Percentiles rank a stretch among this genome's conserved stretches.
These are phyloP conservation scores for Coleophoma crateriformis DNA, from an alignment of 2,329 filamentous ascomycete species.

Conservation along the genomic window DNA sequence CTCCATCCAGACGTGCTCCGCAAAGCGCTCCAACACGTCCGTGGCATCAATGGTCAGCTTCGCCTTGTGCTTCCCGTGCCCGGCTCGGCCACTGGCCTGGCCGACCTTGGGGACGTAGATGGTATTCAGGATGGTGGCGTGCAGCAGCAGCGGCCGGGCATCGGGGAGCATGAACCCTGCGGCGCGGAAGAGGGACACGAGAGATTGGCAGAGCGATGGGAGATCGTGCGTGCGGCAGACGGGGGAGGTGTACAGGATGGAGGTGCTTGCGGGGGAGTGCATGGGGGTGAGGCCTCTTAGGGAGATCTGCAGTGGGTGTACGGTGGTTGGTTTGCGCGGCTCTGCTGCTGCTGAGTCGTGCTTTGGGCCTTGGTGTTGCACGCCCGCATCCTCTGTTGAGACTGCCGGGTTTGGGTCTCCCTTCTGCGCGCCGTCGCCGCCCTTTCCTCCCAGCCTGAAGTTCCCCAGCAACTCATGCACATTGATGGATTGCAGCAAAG, in stretches of 20 bases:
- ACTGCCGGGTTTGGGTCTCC: conserved; percentile 17
- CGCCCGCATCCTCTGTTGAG: conserved; percentile 29
- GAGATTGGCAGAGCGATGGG: conserved; percentile 48
- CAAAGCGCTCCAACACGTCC: conserved; percentile 52
- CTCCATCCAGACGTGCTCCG: conserved; percentile 65
- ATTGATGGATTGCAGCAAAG: conserved; percentile 38
- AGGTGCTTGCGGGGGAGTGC: conserved; percentile 46
- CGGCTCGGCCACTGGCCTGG: background rate
- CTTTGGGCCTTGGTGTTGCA: too few relatives aligned
- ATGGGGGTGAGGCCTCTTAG: conserved; percentile 55
- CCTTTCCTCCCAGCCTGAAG: too few relatives aligned
- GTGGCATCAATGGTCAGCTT: conserved; percentile 44
- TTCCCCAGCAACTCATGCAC: conserved; percentile 27
- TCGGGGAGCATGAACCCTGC: conserved; percentile 52
- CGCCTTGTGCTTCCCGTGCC: conserved; percentile 12
- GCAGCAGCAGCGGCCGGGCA: conserved; percentile 62
- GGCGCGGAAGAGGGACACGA: conserved; percentile 49
- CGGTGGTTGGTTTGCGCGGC: background rate
- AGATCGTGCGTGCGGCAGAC: conserved; percentile 46
- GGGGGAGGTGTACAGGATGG: conserved; percentile 62
- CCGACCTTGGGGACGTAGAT: conserved; percentile 53
- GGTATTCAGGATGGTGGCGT: conserved; percentile 84
- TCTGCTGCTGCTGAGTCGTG: conserved; percentile 7
- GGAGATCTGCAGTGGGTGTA: conserved; percentile 34
- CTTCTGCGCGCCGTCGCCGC: too few relatives aligned